These are phyloP conservation scores for Lactuca sativa DNA, from an alignment of 129 eudicot genomes.

Conservation along the genomic window DNA sequence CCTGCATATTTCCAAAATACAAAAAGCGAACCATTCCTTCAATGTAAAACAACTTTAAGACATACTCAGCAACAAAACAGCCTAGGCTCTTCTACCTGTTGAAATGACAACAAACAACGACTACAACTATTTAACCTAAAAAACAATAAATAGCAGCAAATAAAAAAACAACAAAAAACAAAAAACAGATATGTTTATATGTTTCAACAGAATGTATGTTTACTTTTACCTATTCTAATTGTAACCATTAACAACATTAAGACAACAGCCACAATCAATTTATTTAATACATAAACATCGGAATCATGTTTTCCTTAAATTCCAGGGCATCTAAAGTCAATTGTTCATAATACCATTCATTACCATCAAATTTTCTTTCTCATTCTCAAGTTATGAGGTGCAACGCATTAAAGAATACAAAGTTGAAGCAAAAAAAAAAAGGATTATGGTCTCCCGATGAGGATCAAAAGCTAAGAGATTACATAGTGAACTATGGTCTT, in stretches of 20 bases:
- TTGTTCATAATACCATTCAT: slow-evolving; percentile 22
- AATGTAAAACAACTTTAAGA: too few relatives aligned
- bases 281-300: slow-evolving; percentile 8
- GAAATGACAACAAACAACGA: too few relatives aligned
- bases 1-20: too few relatives aligned
- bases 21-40: too few relatives aligned
- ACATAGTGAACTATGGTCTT: slow-evolving; percentile 71
- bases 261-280: background rate
- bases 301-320: slow-evolving; percentile 10
- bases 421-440: slow-evolving; percentile 60
- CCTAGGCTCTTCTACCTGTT: too few relatives aligned
- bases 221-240: slow-evolving; percentile 2
- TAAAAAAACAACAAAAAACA: too few relatives aligned
- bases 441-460: slow-evolving; percentile 98
- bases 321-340: slow-evolving; percentile 11
- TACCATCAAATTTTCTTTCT: slow-evolving; percentile 21
- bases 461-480: slow-evolving; percentile 69
- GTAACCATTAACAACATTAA: background rate
- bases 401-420: slow-evolving; percentile 47
- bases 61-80: too few relatives aligned
- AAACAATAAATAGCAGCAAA: too few relatives aligned
- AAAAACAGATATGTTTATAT: too few relatives aligned
- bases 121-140: too few relatives aligned
- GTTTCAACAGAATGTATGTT: too few relatives aligned
- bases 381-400: slow-evolving; percentile 40